These are phyloP conservation scores for Fremontodendron californicum DNA, from an alignment of 345 rosid species.

Conservation along the genomic window DNA sequence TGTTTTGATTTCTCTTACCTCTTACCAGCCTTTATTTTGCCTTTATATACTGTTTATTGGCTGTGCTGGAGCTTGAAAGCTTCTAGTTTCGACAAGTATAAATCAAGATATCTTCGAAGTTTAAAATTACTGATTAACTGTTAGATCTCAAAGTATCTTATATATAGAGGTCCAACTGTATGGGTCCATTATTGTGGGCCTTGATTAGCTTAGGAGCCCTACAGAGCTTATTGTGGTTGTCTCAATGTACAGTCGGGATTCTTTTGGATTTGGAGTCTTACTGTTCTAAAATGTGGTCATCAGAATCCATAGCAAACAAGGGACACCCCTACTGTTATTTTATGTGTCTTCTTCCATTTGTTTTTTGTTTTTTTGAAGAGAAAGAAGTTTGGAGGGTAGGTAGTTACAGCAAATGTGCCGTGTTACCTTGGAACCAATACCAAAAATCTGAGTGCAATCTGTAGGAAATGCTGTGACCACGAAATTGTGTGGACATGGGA, in stretches of 20 bases:
- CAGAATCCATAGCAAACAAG: not conserved
- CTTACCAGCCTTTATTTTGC: too few species aligned
- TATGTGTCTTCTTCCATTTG: not conserved
- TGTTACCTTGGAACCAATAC: not conserved
- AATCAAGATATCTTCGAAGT: too few species aligned
- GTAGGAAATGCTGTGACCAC: not conserved
- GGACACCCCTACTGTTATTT: not conserved
- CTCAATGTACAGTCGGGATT: not conserved
- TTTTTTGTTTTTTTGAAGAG: not conserved
- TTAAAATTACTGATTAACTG: too few species aligned
- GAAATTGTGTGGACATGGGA: not conserved
- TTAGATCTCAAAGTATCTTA: too few species aligned
- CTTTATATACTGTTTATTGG: too few species aligned
- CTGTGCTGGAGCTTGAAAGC: too few species aligned
- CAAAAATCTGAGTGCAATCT: too few species aligned
- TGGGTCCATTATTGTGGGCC: too few species aligned
- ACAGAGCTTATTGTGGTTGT: not conserved
- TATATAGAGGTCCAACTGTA: too few species aligned
- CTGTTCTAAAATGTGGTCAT: not conserved
- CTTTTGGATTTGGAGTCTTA: not conserved
- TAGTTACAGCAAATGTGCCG: not conserved
- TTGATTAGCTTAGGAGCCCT: too few species aligned
- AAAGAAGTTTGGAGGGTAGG: not conserved
- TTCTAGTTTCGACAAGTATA: too few species aligned
- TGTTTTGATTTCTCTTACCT: too few species aligned